phyloP scores from a whole-genome alignment of 2,329 filamentous ascomycete genomes.

The Arachnopeziza araneosa region DNA sequence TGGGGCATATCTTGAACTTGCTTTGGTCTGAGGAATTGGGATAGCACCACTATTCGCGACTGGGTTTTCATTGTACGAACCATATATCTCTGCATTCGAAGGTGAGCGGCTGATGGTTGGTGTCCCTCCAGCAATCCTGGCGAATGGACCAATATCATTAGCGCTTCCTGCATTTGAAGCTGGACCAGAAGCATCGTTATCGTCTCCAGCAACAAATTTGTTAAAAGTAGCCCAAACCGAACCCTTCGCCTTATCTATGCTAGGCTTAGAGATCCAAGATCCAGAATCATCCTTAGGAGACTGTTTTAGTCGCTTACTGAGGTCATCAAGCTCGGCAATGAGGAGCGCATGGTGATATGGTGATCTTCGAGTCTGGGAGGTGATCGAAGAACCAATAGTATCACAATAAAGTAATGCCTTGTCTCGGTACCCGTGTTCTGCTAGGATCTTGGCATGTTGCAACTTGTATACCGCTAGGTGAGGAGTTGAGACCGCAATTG shows the following conservation, averaged over 20 bases:
- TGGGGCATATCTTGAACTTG: conserved; percentile 30
- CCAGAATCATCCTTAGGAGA: conserved; percentile 75
- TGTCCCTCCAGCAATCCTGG: conserved; percentile 70
- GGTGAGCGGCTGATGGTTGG: conserved; percentile 70
- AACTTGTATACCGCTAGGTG: conserved; percentile 90
- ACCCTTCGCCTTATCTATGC: conserved; percentile 90
- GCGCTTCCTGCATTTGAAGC: conserved; percentile 51
- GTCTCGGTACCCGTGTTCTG: conserved; percentile 73
- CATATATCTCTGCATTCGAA: conserved; percentile 68
- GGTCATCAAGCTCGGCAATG: conserved; percentile 72
- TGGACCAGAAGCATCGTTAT: conserved; percentile 59
- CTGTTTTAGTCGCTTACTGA: conserved; percentile 76
- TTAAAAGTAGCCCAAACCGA: conserved; percentile 91
- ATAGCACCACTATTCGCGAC: conserved; percentile 22
- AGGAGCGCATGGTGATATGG: conserved; percentile 78
- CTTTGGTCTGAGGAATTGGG: conserved; percentile 16
- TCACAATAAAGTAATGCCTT: conserved; percentile 93
- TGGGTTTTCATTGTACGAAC: conserved; percentile 31
- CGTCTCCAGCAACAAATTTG: conserved; percentile 91
- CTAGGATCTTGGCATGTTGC: conserved; percentile 76
- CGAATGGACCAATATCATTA: conserved; percentile 70
- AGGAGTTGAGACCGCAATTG: conserved; percentile 55
- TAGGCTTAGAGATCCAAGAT: conserved; percentile 92
- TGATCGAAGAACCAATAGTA: conserved; percentile 68
- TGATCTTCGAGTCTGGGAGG: conserved; percentile 74